Base-by-base conservation (phyloP, 2,329 filamentous ascomycete species). In the Parafenestella ontariensis region DNA sequence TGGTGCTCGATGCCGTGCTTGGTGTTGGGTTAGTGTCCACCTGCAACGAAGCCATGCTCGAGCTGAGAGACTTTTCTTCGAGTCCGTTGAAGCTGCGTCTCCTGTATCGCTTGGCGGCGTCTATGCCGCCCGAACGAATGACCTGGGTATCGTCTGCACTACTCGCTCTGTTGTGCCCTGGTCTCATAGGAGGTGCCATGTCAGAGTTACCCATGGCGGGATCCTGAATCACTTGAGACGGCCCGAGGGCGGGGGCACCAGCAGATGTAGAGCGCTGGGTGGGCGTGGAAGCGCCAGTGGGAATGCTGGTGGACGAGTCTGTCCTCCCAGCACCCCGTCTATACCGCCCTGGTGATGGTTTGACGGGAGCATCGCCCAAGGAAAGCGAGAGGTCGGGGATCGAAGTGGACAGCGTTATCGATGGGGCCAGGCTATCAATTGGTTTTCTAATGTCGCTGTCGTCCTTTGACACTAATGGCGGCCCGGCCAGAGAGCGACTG, bases 331-430 rank as follows among this genome's bases (percentile, higher is more conserved):
- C 81, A 50, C 82, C 82, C 55, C 92, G 88, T 66, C 92, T 85
- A 73, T 97, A 97, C 54, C 94, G 87, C 73, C 96, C 92, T 1
- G 91, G 91, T 1, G 90, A 87, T 20, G 87, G 81, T 68, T 92
- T 92, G 41, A 81, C 76, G 20, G 85, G 81, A 3, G 83, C 80
- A 37, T 87, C 83, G 47, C 83, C 79, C n/a, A 78, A 62, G 24
- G 79, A 75, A 77, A 88, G 69, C 64, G 82, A 77, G 73, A 87
- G 60, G 77, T 84, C 83, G 44, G 85, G 82, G 23, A 82, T 75
- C 43, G 77, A 76, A 39, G 79, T 77, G 37, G 82, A 82, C 13
- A 85, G 70, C 51, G 81, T 81, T 62, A 82, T 81, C 34, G 81
- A 79, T 46, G 79, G 62, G 47, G 79, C 78, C 55, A 79, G 75